phyloP scores from a whole-genome alignment of 345 rosid genomes.

The Corchorus capsularis region DNA sequence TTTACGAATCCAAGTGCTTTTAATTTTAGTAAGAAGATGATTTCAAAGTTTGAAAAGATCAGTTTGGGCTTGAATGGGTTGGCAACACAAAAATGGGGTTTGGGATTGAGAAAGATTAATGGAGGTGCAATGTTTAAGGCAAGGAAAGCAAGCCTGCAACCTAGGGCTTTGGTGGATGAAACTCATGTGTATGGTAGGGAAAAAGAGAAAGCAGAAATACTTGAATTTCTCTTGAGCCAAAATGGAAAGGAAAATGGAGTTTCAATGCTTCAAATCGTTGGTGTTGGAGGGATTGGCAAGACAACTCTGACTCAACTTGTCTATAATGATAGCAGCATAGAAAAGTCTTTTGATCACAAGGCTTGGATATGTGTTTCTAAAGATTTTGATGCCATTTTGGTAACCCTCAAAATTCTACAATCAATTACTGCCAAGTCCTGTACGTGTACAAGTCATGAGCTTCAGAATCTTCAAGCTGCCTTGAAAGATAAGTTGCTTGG shows the following conservation, averaged over 20 bases:
- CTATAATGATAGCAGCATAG: constrained; percentile 10
- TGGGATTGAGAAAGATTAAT: constrained; percentile 6
- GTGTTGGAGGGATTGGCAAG: constrained; percentile 30
- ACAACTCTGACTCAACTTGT: constrained; percentile 17
- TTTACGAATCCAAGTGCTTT: constrained; percentile 1
- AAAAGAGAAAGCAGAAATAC: constrained; percentile 20
- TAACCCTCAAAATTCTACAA: neutral
- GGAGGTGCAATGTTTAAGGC: neutral
- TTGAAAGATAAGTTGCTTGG: constrained; percentile 16
- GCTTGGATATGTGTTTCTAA: constrained; percentile 34
- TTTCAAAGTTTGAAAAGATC: neutral
- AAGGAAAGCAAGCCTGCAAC: neutral
- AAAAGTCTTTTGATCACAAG: constrained; percentile 12
- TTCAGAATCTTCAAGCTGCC: neutral
- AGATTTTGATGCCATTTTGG: constrained; percentile 19
- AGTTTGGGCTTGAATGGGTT: neutral
- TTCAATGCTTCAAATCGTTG: constrained; percentile 30
- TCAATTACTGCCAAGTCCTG: neutral
- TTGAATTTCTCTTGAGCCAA: constrained; percentile 12
- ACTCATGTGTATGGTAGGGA: constrained; percentile 34
- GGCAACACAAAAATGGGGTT: neutral
- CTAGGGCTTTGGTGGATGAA: constrained; percentile 9
- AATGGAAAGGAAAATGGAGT: constrained; percentile 3
- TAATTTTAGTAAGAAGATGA: constrained; percentile 3
- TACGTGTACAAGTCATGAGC: neutral